Evolutionary conservation across 495 filamentous ascomycete species (phyloP).

Genomic region (Neurospora tetrasperma): DNA sequence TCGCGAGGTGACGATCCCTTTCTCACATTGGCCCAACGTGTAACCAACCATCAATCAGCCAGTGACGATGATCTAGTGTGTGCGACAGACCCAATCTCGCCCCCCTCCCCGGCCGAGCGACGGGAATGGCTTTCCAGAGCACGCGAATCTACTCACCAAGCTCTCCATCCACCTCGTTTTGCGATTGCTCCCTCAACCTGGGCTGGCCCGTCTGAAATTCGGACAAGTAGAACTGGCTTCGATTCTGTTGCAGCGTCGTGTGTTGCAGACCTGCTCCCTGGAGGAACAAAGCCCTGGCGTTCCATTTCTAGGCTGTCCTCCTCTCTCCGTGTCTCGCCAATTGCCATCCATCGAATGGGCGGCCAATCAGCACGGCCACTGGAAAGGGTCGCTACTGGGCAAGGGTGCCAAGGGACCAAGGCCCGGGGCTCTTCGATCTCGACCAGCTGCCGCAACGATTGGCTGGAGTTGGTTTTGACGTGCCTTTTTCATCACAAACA

Average conservation of each 20-base stretch:
- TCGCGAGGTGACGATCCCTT: not conserved
- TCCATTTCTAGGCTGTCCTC: not conserved
- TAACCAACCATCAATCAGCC: not conserved
- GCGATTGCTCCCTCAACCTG: not conserved
- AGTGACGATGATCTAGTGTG: not conserved
- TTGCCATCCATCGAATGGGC: not conserved
- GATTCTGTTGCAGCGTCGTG: too few relatives aligned
- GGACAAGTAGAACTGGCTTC: not conserved
- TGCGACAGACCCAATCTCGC: not conserved
- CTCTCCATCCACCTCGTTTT: not conserved
- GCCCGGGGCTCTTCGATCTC: constrained; percentile 20
- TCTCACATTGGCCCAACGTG: not conserved
- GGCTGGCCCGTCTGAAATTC: not conserved
- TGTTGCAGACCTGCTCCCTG: not conserved
- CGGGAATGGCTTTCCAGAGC: too few relatives aligned
- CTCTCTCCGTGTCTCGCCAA: not conserved
- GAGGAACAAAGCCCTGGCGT: not conserved
- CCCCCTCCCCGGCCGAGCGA: not conserved
- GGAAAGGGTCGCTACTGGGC: constrained; percentile 6
- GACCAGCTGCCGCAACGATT: constrained; percentile 11
- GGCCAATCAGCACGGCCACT: constrained; percentile 12
- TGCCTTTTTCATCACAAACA: constrained; percentile 11
- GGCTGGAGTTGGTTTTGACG: constrained; percentile 13
- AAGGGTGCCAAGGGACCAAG: constrained; percentile 21
- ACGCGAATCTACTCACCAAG: not conserved